These are phyloP conservation scores for Lophium mytilinum DNA, from an alignment of 495 filamentous ascomycete genomes.

Conservation along the genomic window DNA sequence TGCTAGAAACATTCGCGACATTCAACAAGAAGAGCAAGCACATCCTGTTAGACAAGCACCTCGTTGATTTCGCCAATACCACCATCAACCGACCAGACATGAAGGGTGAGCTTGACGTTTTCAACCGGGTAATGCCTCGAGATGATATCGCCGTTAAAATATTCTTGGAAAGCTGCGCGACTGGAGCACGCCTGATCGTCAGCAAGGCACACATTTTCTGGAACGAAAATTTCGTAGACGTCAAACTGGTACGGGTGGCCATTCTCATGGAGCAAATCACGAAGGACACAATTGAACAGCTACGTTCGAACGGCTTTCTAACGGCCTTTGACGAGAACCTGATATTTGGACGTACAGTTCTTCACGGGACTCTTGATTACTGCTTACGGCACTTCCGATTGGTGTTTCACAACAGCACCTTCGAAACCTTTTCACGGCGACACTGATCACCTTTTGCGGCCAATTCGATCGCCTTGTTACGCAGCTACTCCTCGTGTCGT, in stretches of 20 bases:
- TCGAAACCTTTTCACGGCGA: no score
- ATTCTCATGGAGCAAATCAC: constrained; percentile 87
- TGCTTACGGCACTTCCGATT: no score
- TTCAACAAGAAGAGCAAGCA: no score
- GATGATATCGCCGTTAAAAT: constrained; percentile 88
- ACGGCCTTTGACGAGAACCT: no score
- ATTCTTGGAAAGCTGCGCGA: constrained; percentile 83
- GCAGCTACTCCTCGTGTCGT: no score
- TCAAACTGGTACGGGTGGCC: constrained; percentile 89
- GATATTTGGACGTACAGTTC: no score
- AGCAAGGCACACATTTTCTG: constrained; percentile 91
- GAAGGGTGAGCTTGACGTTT: constrained; percentile 91
- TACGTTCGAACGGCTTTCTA: no score
- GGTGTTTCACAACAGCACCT: no score
- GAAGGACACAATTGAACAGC: constrained; percentile 32
- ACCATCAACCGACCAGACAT: constrained; percentile 91
- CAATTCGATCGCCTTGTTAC: no score
- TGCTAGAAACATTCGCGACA: no score
- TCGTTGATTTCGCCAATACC: constrained; percentile 83
- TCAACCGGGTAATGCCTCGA: constrained; percentile 95
- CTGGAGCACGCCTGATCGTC: constrained; percentile 83
- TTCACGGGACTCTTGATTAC: no score
- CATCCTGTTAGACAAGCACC: constrained; percentile 82
- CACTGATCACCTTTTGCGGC: no score
- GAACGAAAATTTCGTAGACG: constrained; percentile 83